Percentiles rank a stretch among this genome's conserved stretches.
Evolutionary conservation across 495 filamentous ascomycete species (phyloP).

Genomic region (Schizothecium vesticola): DNA sequence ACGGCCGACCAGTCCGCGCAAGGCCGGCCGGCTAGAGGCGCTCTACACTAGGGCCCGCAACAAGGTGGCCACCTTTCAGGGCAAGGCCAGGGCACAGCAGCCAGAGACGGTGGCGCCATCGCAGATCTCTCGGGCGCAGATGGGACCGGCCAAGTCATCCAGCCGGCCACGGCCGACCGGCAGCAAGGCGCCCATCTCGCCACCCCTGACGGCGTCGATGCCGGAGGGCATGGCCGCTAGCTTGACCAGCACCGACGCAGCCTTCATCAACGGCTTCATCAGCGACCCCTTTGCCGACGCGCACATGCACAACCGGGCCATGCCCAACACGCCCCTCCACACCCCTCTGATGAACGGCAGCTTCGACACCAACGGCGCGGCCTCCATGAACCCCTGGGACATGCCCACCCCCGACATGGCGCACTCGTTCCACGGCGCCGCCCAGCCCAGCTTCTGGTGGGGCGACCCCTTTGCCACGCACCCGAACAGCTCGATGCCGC

Average conservation of each 20-base stretch:
- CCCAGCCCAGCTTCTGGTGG: not conserved
- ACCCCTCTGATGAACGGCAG: constrained; percentile 19
- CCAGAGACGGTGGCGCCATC: not conserved
- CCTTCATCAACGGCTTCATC: constrained; percentile 29
- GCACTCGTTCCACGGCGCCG: constrained; percentile 14
- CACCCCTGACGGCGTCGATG: constrained; percentile 31
- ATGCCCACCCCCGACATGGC: constrained; percentile 6
- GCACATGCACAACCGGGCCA: constrained; percentile 4
- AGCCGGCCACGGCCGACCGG: constrained; percentile 12
- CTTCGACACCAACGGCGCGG: not conserved
- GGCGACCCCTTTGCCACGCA: not conserved
- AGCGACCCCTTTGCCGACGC: constrained; percentile 36
- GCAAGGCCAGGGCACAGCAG: constrained; percentile 12
- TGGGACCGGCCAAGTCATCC: constrained; percentile 11
- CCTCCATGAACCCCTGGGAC: constrained; percentile 3
- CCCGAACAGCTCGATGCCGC: not conserved
- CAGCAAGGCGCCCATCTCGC: constrained; percentile 26
- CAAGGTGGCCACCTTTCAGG: constrained; percentile 24
- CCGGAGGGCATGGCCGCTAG: constrained; percentile 15
- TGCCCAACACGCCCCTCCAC: constrained; percentile 29
- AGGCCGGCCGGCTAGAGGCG: constrained; percentile 22
- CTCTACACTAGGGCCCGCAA: constrained; percentile 26
- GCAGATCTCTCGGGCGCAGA: constrained; percentile 22
- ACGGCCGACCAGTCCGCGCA: constrained; percentile 21
- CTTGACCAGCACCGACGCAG: constrained; percentile 3